Evolutionary conservation across 441 rosid species (phyloP).

Genomic region (Euphorbia corollata): DNA sequence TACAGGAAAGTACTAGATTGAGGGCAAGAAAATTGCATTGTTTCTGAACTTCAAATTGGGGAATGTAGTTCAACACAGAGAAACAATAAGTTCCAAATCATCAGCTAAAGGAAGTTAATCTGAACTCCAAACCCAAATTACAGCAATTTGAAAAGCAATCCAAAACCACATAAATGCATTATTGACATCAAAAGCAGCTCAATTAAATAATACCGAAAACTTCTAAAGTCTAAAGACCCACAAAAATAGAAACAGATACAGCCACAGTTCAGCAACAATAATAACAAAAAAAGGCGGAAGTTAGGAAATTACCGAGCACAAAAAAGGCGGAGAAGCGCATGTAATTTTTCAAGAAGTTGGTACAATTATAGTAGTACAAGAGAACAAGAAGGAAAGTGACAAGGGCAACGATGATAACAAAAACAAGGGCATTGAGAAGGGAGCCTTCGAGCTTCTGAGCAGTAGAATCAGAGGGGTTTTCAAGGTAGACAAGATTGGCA

Average conservation of each 20-base stretch:
- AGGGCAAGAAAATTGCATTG: background rate
- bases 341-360: constrained; percentile 81
- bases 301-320: constrained; percentile 44
- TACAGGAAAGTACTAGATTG: background rate
- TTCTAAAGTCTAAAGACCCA: too few species aligned
- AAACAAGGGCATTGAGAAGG: constrained; percentile 69
- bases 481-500: constrained; percentile 83
- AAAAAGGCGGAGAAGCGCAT: constrained; percentile 91
- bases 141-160: background rate
- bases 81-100: too few species aligned
- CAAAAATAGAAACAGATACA: too few species aligned
- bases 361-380: constrained; percentile 86
- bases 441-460: constrained; percentile 78
- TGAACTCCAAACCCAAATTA: too few species aligned
- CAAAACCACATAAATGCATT: background rate
- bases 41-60: background rate
- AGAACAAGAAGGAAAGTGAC: constrained; percentile 77
- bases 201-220: background rate
- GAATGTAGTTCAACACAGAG: background rate
- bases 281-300: background rate
- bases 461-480: constrained; percentile 66
- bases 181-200: background rate
- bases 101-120: too few species aligned
- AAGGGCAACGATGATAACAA: constrained; percentile 61
- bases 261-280: background rate